These are phyloP conservation scores for Cladosporium colombiae DNA, from an alignment of 2,329 filamentous ascomycete genomes.

Conservation along the genomic window DNA sequence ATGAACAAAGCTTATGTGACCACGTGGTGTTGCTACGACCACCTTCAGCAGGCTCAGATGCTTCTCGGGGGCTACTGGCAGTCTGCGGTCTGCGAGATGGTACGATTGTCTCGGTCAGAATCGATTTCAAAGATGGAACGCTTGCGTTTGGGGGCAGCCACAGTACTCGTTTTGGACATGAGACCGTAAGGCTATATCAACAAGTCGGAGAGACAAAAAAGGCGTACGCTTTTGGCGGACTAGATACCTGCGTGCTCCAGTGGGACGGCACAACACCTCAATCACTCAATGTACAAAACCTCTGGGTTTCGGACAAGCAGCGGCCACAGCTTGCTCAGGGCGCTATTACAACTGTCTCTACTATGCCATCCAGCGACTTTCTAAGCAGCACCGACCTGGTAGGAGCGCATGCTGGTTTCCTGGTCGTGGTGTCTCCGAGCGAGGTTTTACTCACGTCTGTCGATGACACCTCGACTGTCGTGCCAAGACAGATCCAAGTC, in stretches of 20 bases:
- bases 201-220: conserved; percentile 19
- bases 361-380: conserved; percentile 28
- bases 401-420: conserved; percentile 24
- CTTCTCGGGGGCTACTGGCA: conserved; percentile 17
- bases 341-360: conserved; percentile 26
- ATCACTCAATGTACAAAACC: conserved; percentile 27
- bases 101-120: conserved; percentile 25
- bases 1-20: conserved; percentile 27
- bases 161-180: conserved; percentile 28
- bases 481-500: conserved; percentile 34
- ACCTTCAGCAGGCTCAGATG: not conserved
- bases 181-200: conserved; percentile 30
- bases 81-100: conserved; percentile 36
- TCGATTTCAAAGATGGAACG: conserved; percentile 17
- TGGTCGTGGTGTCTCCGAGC: conserved; percentile 30
- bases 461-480: conserved; percentile 22
- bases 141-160: conserved; percentile 17
- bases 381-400: conserved; percentile 21
- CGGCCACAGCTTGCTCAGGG: conserved; percentile 32
- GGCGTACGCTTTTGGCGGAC: conserved; percentile 31
- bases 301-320: conserved; percentile 34
- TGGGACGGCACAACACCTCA: conserved; percentile 25
- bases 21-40: conserved; percentile 27
- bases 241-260: conserved; percentile 29
- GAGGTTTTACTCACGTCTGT: conserved; percentile 29